A percentile compares a stretch with the other conserved stretches of the same genome.
These are phyloP conservation scores for Exophiala xenobiotica DNA, from an alignment of 2,329 filamentous ascomycete genomes.

Conservation along the genomic window DNA sequence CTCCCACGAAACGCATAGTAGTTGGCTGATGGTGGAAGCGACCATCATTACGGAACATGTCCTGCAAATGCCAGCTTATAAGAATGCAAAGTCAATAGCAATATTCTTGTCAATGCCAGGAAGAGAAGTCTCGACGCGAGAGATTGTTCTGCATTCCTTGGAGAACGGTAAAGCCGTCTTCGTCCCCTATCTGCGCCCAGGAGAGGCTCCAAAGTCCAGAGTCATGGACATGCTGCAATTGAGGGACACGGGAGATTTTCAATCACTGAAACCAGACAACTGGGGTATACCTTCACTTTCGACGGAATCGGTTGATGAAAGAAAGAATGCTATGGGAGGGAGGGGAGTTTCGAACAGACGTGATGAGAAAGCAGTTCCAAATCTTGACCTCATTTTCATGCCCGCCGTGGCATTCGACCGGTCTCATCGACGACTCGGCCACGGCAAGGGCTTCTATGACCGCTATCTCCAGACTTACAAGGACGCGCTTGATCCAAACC, in stretches of 20 bases:
- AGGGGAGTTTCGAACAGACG: constrained; percentile 25
- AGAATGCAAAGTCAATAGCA: constrained; percentile 71
- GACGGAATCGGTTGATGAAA: constrained; percentile 60
- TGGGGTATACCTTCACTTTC: constrained; percentile 95
- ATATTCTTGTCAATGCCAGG: constrained; percentile 92
- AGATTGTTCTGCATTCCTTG: constrained; percentile 79
- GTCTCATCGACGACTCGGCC: constrained; percentile 73
- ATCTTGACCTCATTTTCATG: constrained; percentile 83
- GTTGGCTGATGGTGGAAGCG: constrained; percentile 52
- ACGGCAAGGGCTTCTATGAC: constrained; percentile 97
- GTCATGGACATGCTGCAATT: constrained; percentile 96
- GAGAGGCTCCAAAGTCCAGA: constrained; percentile 48
- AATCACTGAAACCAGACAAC: constrained; percentile 70
- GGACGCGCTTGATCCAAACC: constrained; percentile 37
- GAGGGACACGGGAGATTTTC: constrained; percentile 71
- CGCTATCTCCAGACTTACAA: constrained; percentile 79
- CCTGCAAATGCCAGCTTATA: constrained; percentile 69
- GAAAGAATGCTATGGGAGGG: constrained; percentile 72
- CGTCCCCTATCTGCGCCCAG: constrained; percentile 76
- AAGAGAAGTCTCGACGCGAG: constrained; percentile 79
- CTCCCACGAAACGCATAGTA: neutral
- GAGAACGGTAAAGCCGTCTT: constrained; percentile 78
- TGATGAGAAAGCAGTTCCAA: constrained; percentile 35
- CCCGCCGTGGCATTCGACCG: constrained; percentile 90
- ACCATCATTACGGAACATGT: constrained; percentile 63